Evolutionary conservation across 345 rosid species (phyloP).

Genomic region (Eucalyptus cloeziana): DNA sequence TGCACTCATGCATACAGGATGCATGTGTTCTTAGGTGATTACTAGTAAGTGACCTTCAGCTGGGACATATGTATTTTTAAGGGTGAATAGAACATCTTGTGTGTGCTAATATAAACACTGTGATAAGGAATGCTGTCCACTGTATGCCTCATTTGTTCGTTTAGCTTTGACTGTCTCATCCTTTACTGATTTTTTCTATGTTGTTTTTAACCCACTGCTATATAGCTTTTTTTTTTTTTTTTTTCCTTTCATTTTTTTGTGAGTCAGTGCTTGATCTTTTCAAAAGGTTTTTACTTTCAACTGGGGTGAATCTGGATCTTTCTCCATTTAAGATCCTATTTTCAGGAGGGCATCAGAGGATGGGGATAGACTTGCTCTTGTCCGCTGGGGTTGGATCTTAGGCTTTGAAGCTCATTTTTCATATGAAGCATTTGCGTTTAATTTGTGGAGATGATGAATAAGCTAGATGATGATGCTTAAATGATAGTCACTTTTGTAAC

Average conservation of each 20-base stretch:
- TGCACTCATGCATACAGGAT: background rate
- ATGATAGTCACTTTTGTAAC: background rate
- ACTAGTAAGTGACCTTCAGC: background rate
- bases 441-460: background rate
- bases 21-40: background rate
- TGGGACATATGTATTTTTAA: background rate
- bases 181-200: background rate
- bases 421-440: background rate
- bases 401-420: background rate
- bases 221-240: background rate
- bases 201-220: background rate
- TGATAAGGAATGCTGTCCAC: background rate
- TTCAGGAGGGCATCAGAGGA: background rate
- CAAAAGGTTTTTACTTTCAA: background rate
- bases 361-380: background rate
- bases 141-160: background rate
- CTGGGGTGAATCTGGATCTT: background rate
- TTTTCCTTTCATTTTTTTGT: background rate
- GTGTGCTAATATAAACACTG: background rate
- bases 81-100: background rate
- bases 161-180: background rate
- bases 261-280: background rate
- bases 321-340: background rate
- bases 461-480: background rate
- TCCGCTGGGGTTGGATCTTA: background rate